Evolutionary conservation across 75 land plant species (phyloP), one percentile per base, ranked within the genome.

Genomic region (Cupressus sempervirens): DNA sequence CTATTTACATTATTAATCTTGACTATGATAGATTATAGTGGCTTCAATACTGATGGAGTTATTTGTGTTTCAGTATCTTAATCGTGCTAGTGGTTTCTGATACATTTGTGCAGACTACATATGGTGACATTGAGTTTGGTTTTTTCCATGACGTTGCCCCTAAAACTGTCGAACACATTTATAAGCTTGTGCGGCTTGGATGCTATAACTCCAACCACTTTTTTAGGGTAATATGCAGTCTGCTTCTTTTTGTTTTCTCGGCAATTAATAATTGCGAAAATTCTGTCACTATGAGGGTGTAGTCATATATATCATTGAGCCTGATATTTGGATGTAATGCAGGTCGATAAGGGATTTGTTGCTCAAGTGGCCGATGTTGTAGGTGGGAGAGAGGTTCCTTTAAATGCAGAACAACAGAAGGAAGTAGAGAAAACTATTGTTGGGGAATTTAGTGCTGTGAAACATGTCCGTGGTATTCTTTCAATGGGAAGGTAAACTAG

Each of bases 291-390:
- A 81, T 3, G 65, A 56, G 23, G 20, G 70, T 72, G 34, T 20
- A 50, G 3, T 58, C 7, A 73, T 20, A 52, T 30, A 35, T 32
- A 46, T 32, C 10, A 80, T 30, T 40, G 83, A 30, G 12, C 23
- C 41, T 72, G 73, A 68, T 48, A 4, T 81, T 23, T 38, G 23
- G 23, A 80, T 40, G 36, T 85, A 23, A 20, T 88, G 87, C 87
- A 98, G 99, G 94, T 98, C 43, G 98, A 98, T 87, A 96, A 87
- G 83, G 97, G 98, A 20, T 98, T 98, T 92, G 99, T 98, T 80
- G 99, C 99, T 45, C 99, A 98, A 91, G 99, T 98, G 67, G 99
- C 99, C 32, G 99, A 98, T 93, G 99, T 98, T 84, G 91, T 87
- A 30, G 91, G 94, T 54, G 98, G 98, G 23, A 94, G 99, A 89